These are phyloP conservation scores for Claviceps sp. DNA, from an alignment of 2,329 filamentous ascomycete genomes.

Conservation along the genomic window DNA sequence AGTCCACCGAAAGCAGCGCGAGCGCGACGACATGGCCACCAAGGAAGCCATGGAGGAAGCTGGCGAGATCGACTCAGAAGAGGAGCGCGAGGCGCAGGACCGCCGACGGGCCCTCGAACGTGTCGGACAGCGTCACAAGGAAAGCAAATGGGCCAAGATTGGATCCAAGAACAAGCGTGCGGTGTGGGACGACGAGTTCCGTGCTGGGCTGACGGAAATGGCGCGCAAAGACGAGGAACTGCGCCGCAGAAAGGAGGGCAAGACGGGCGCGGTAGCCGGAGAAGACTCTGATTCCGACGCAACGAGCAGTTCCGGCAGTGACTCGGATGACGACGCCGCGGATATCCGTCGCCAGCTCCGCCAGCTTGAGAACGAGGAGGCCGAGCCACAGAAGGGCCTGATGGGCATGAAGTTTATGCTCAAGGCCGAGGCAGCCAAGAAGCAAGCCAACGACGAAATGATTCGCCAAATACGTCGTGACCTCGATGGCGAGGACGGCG, in stretches of 20 bases:
- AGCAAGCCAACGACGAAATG: constrained; percentile 68
- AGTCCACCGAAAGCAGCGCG: constrained; percentile 67
- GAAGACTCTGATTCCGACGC: constrained; percentile 39
- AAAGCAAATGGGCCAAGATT: constrained; percentile 87
- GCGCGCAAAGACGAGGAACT: constrained; percentile 73
- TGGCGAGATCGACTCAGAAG: constrained; percentile 50
- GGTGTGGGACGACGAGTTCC: constrained; percentile 80
- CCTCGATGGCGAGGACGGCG: constrained; percentile 38
- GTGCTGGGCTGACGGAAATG: constrained; percentile 66
- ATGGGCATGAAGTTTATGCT: constrained; percentile 91
- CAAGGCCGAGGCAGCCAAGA: constrained; percentile 66
- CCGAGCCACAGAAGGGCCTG: constrained; percentile 50
- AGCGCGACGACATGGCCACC: constrained; percentile 39
- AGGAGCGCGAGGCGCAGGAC: constrained; percentile 51
- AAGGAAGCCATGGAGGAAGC: constrained; percentile 40
- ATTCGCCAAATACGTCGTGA: constrained; percentile 57
- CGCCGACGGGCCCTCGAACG: constrained; percentile 69
- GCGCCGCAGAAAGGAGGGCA: constrained; percentile 64
- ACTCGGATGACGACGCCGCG: constrained; percentile 26
- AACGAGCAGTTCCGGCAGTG: constrained; percentile 43
- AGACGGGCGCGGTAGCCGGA: constrained; percentile 25
- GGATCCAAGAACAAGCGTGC: constrained; percentile 66
- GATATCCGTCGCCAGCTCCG: constrained; percentile 34
- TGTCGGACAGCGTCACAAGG: constrained; percentile 72
- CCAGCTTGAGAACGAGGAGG: constrained; percentile 31